Evolutionary conservation across 257 asterid species (phyloP), one percentile per base, ranked within the genome.

Genomic region (Solanum peruvianum): DNA sequence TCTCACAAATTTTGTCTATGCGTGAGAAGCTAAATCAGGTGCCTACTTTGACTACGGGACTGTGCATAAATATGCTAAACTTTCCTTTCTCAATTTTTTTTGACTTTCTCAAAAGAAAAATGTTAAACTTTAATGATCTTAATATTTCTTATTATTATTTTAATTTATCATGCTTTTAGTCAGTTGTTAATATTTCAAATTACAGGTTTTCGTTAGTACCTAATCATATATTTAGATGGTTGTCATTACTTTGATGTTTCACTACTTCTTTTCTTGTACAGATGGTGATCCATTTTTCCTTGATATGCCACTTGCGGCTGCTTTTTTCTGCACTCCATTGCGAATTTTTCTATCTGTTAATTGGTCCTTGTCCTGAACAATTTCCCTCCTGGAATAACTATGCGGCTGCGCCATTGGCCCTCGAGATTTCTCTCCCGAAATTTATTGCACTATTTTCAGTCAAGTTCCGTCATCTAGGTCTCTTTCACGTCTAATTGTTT

Each of bases 1-100:
- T 89, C 33, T 44, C 94, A 45, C 95, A 93, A 83, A 64, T 93
- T 21, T 47, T 75, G 70, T 81, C 96, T 90, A 93, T 94, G 93
- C 97, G 91, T 78, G 93, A 92, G 90, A 90, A 23, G 87, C 88
- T 94, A 83, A 91, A 88, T 91, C 96, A 93, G 97, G 97, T 94
- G 37, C 86, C 84, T 77, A 77, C 66, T 78, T 78, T 78, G 37
- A 78, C 66, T 78, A 25, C 52, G n/a, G 62, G 84, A 27, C 42
- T 78, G 3, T 78, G 11, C 41, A 27, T 45, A 45, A 45, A 78
- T 73, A 37, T 73, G 18, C 42, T 35, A 20, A 72, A 35, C 47
- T 35, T 72, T 35, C 25, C 64, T 20, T 20, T 56, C 25, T 56
- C 64, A 56, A 56, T 35, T 35, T 35, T 35, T 35, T 35, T 35